phyloP scores from a whole-genome alignment of 345 rosid species.

The Aurinia saxatilis region DNA sequence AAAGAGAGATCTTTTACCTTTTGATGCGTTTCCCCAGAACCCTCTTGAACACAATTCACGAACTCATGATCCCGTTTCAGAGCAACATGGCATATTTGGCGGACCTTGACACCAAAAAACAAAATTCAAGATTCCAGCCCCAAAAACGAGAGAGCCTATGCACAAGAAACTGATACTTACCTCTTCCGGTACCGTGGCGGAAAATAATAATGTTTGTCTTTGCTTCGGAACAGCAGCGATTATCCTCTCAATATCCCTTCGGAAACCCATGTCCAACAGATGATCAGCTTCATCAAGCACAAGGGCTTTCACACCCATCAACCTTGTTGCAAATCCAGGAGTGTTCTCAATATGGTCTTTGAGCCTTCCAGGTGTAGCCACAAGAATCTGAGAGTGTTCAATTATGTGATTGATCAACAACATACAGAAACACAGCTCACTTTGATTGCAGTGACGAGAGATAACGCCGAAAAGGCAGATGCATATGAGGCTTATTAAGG shows the following conservation, averaged over 20 bases:
- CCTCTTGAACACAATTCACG: constrained; percentile 85
- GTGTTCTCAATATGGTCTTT: constrained; percentile 95
- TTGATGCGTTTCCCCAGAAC: constrained; percentile 85
- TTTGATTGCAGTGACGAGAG: background rate
- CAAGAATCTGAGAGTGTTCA: constrained; percentile 59
- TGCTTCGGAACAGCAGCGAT: constrained; percentile 88
- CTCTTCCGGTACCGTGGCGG: constrained; percentile 94
- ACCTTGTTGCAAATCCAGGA: constrained; percentile 89
- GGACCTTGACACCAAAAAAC: constrained; percentile 55
- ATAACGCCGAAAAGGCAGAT: background rate
- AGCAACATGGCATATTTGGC: constrained; percentile 84
- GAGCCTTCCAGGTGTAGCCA: constrained; percentile 99
- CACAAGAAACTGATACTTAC: constrained; percentile 34
- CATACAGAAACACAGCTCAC: background rate
- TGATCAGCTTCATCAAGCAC: constrained; percentile 99
- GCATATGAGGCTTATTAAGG: background rate
- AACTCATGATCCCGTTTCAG: constrained; percentile 86
- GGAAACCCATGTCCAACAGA: constrained; percentile 95
- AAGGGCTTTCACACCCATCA: constrained; percentile 92
- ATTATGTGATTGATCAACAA: constrained; percentile 18
- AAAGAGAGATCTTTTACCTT: constrained; percentile 43
- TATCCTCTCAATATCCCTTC: constrained; percentile 86
- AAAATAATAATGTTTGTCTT: constrained; percentile 89
- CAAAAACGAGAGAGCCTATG: constrained; percentile 4
- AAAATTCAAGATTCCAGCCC: constrained; percentile 21